Conservation (phyloP, 179 eudicot species). For the Beta lomatogona region DNA sequence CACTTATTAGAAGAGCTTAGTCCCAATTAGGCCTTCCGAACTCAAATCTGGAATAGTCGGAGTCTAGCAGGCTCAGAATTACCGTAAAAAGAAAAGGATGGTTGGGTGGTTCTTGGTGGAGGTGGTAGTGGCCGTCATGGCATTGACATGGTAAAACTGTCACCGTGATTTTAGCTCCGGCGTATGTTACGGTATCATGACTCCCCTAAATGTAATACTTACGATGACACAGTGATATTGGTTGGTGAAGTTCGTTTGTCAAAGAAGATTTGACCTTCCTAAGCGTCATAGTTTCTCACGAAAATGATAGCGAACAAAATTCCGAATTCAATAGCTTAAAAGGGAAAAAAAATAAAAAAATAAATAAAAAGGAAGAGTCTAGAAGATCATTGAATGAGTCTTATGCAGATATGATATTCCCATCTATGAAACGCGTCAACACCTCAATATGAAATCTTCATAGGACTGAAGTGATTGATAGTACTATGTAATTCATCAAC, state of each 20-base stretch:
- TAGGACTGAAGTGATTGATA: background rate
- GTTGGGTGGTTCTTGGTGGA: too few species aligned
- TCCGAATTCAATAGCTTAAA: too few species aligned
- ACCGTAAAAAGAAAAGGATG: too few species aligned
- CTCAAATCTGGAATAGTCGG: too few species aligned
- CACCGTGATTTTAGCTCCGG: background rate
- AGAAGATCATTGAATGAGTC: slow-evolving; percentile 16
- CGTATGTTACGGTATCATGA: background rate
- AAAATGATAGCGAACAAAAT: too few species aligned
- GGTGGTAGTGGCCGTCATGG: too few species aligned
- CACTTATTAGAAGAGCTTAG: too few species aligned
- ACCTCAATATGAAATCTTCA: background rate
- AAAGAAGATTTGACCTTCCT: background rate
- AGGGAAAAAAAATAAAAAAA: too few species aligned
- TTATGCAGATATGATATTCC: background rate
- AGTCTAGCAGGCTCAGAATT: too few species aligned
- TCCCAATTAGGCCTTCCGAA: too few species aligned
- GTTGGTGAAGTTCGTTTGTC: slow-evolving; percentile 3
- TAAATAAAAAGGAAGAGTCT: too few species aligned
- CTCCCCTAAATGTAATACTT: background rate
- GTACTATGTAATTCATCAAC: background rate
- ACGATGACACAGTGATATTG: background rate
- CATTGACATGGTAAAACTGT: too few species aligned
- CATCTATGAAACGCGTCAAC: background rate
- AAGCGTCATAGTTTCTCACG: background rate